phyloP scores from a whole-genome alignment of 345 rosid genomes.

The Salix caprea region DNA sequence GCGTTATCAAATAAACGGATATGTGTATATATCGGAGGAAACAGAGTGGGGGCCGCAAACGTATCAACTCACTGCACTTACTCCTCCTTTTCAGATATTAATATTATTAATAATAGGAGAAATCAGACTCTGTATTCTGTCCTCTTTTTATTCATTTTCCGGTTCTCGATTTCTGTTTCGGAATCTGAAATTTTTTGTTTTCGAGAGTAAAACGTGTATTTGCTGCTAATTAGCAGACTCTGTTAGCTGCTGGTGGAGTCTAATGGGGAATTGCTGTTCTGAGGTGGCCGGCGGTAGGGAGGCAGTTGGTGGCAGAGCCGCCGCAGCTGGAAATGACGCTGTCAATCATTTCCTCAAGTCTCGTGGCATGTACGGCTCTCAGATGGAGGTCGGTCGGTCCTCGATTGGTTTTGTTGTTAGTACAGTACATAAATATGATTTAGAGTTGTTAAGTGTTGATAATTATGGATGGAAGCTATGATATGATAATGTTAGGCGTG shows the following conservation, averaged over 20 bases:
- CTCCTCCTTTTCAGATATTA: not conserved
- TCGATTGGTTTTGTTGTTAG: not conserved
- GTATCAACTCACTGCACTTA: not conserved
- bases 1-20: not conserved
- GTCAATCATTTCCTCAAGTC: conserved; percentile 57
- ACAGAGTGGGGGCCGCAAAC: not conserved
- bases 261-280: conserved; percentile 91
- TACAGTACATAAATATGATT: not conserved
- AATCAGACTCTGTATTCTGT: not conserved
- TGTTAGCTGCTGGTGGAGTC: not conserved
- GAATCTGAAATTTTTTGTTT: not conserved
- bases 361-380: conserved; percentile 69
- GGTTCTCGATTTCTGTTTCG: not conserved
- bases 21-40: too few relatives aligned
- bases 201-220: not conserved
- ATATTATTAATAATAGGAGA: not conserved
- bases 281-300: conserved; percentile 57
- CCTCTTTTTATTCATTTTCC: not conserved
- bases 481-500: not conserved
- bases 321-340: conserved; percentile 56
- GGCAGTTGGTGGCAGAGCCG: conserved; percentile 53
- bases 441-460: not conserved
- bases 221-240: not conserved
- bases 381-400: conserved; percentile 66
- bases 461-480: not conserved